phyloP scores from a whole-genome alignment of 805 yeast genomes.

The Suhomyces sp. region DNA sequence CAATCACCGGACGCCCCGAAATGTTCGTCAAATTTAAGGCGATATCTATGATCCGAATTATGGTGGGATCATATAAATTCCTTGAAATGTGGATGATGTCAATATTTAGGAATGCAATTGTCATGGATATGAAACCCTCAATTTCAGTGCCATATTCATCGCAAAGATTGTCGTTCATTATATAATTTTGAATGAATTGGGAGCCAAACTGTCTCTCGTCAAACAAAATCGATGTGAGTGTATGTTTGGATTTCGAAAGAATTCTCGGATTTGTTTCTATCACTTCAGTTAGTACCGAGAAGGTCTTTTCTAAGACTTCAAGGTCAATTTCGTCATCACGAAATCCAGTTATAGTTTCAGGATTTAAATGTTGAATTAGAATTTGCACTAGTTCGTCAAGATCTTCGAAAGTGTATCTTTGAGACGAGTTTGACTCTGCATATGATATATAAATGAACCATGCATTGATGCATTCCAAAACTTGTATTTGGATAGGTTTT shows the following conservation, averaged over 20 bases:
- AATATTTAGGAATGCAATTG: slow-evolving; percentile 46
- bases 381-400: slow-evolving; percentile 23
- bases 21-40: slow-evolving; percentile 53
- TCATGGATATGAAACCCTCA: slow-evolving; percentile 42
- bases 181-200: slow-evolving; percentile 31
- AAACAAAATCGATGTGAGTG: slow-evolving; percentile 37
- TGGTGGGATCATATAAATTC: slow-evolving; percentile 32
- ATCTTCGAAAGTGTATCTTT: slow-evolving; percentile 23
- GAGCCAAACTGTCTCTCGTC: slow-evolving; percentile 43
- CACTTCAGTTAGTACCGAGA: slow-evolving; percentile 41
- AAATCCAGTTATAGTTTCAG: background rate
- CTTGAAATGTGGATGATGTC: slow-evolving; percentile 44
- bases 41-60: slow-evolving; percentile 44
- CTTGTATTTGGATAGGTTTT: slow-evolving; percentile 9
- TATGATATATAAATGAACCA: slow-evolving; percentile 38
- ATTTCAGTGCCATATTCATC: slow-evolving; percentile 33
- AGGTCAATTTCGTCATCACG: slow-evolving; percentile 5
- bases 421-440: slow-evolving; percentile 33
- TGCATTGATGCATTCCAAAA: slow-evolving; percentile 29
- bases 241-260: slow-evolving; percentile 28
- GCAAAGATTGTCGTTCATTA: slow-evolving; percentile 27
- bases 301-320: slow-evolving; percentile 16
- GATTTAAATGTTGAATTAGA: slow-evolving; percentile 6
- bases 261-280: slow-evolving; percentile 46
- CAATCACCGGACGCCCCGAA: slow-evolving; percentile 55